Conservation (phyloP, 176 grass and related monocot genomes). For the Calamus simplicifolius region DNA sequence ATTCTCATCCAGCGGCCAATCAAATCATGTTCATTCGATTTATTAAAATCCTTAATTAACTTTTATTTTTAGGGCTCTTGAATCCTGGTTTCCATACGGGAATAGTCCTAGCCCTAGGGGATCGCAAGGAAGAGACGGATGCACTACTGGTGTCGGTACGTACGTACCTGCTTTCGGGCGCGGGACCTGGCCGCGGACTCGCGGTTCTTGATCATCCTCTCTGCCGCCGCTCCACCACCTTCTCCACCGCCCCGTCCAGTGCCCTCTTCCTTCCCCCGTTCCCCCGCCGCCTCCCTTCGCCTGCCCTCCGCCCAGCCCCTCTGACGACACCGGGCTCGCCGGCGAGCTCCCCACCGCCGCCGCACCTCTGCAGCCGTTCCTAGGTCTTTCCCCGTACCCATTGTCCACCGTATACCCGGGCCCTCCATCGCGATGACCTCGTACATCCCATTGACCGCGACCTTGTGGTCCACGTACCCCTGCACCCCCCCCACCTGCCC, state of each 20-base stretch:
- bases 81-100: too few species aligned
- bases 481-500: slow-evolving; percentile 6
- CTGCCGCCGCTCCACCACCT: slow-evolving; percentile 72
- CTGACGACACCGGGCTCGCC: slow-evolving; percentile 41
- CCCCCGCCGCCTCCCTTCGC: slow-evolving; percentile 10
- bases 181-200: slow-evolving; percentile 82
- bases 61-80: too few species aligned
- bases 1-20: too few species aligned
- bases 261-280: slow-evolving; percentile 28
- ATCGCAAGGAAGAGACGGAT: neutral
- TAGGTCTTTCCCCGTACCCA: slow-evolving; percentile 15
- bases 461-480: slow-evolving; percentile 17
- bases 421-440: too few species aligned
- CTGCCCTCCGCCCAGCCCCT: slow-evolving; percentile 32
- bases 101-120: neutral
- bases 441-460: too few species aligned
- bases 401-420: too few species aligned
- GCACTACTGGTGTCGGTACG: neutral
- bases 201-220: slow-evolving; percentile 96
- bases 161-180: slow-evolving; percentile 73
- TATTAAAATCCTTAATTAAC: too few species aligned
- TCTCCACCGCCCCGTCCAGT: slow-evolving; percentile 24
- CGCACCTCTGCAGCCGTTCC: slow-evolving; percentile 24
- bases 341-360: slow-evolving; percentile 10
- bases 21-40: too few species aligned